Conservation (phyloP, 371 early-diverging fungal species). For the Aphelidium insulamus region DNA sequence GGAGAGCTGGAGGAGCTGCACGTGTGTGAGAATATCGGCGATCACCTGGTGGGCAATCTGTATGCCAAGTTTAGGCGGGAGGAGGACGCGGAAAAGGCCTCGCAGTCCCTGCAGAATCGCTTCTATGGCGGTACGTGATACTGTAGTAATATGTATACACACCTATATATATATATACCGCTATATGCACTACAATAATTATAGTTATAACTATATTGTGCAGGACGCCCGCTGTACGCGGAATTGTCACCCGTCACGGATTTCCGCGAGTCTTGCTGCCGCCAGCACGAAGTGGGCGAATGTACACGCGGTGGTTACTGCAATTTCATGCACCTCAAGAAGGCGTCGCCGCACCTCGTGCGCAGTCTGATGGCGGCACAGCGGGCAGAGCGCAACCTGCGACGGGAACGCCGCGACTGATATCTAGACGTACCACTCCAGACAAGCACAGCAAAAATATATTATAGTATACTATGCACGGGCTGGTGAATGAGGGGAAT, state of each 20-base stretch:
- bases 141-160: not conserved
- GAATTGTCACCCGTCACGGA: conserved; percentile 91
- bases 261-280: conserved; percentile 85
- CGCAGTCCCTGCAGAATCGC: conserved; percentile 69
- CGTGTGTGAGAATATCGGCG: conserved; percentile 93
- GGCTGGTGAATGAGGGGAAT: too few species aligned
- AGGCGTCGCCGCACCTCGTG: conserved; percentile 43
- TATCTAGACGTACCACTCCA: too few species aligned
- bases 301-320: conserved; percentile 93
- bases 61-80: conserved; percentile 77
- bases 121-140: conserved; percentile 59
- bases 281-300: conserved; percentile 80
- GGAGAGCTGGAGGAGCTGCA: conserved; percentile 89
- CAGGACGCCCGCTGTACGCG: conserved; percentile 74
- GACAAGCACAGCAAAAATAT: too few species aligned
- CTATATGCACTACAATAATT: not conserved
- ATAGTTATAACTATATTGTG: not conserved
- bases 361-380: conserved; percentile 66
- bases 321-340: conserved; percentile 94
- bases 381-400: too few species aligned
- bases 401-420: too few species aligned
- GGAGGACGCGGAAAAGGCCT: conserved; percentile 79
- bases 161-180: too few species aligned
- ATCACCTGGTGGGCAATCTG: conserved; percentile 94
- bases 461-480: too few species aligned